A percentile compares a stretch with the other conserved stretches of the same genome.
Evolutionary conservation across 2,329 filamentous ascomycete species (phyloP).

Genomic region (Venturia oleaginea): DNA sequence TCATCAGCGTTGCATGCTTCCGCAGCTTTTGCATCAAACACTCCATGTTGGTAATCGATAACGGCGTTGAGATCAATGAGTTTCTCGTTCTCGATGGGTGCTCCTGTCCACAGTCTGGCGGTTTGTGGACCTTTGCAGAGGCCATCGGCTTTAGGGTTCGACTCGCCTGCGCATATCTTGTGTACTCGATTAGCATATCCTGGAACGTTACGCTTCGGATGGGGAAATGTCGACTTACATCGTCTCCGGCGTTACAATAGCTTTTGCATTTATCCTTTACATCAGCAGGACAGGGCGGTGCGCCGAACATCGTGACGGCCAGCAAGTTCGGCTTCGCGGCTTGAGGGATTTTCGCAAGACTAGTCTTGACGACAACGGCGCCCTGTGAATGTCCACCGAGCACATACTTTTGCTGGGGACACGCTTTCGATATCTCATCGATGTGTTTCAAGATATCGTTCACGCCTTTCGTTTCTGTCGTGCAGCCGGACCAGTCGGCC

Average conservation of each 20-base stretch:
- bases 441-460: constrained; percentile 9
- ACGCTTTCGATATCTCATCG: not conserved
- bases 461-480: constrained; percentile 10
- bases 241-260: constrained; percentile 13
- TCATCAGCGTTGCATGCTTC: constrained; percentile 5
- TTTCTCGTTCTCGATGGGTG: not conserved
- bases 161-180: not conserved
- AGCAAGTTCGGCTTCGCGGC: constrained; percentile 3
- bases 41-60: not conserved
- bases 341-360: constrained; percentile 8
- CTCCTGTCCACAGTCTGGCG: not conserved
- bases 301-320: constrained; percentile 12
- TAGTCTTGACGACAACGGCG: not conserved
- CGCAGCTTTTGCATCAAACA: constrained; percentile 4
- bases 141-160: constrained; percentile 3
- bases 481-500: constrained; percentile 10
- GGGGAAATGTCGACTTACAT: not conserved
- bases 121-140: not conserved
- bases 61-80: not conserved
- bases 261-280: constrained; percentile 9
- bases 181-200: not conserved
- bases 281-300: constrained; percentile 3
- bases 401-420: constrained; percentile 11
- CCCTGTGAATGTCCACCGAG: constrained; percentile 13
- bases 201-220: not conserved